Evolutionary conservation across 176 grass and related monocot species (phyloP).

Genomic region (Zoysia pacifica): DNA sequence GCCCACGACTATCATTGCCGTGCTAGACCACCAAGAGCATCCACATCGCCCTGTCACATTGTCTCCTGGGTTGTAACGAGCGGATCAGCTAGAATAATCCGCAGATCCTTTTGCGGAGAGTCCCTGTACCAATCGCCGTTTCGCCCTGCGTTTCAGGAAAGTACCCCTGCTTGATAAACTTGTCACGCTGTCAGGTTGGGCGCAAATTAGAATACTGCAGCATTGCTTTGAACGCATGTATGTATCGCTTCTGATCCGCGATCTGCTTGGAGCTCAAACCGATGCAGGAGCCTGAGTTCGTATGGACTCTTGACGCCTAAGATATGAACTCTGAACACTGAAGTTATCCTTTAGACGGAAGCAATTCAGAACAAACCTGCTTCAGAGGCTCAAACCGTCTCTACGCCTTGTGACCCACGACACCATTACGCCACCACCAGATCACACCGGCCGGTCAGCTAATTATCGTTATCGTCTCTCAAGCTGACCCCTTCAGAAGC

Average conservation of each 20-base stretch:
- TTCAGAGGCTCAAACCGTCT: constrained; percentile 3
- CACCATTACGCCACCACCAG: background rate
- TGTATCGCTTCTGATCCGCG: background rate
- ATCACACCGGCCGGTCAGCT: background rate
- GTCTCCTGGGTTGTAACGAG: constrained; percentile 47
- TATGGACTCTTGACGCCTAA: background rate
- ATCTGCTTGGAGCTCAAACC: constrained; percentile 32
- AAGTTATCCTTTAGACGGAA: background rate
- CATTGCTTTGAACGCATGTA: constrained; percentile 49
- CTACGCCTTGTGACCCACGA: background rate
- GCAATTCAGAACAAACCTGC: background rate
- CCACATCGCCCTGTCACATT: constrained; percentile 35
- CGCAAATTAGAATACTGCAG: constrained; percentile 14
- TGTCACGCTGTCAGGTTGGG: background rate
- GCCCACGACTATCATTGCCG: background rate
- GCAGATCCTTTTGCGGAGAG: background rate
- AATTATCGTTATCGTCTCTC: background rate
- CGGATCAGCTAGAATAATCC: background rate
- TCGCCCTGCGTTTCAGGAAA: constrained; percentile 25
- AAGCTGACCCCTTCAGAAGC: constrained; percentile 26
- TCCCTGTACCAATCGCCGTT: constrained; percentile 6
- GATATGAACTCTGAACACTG: background rate
- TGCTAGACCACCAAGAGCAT: background rate
- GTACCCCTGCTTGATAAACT: background rate
- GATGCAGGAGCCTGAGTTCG: constrained; percentile 20